Evolutionary conservation across 2,329 filamentous ascomycete genomes (phyloP).

Genomic region (Hypoxylon sp.): DNA sequence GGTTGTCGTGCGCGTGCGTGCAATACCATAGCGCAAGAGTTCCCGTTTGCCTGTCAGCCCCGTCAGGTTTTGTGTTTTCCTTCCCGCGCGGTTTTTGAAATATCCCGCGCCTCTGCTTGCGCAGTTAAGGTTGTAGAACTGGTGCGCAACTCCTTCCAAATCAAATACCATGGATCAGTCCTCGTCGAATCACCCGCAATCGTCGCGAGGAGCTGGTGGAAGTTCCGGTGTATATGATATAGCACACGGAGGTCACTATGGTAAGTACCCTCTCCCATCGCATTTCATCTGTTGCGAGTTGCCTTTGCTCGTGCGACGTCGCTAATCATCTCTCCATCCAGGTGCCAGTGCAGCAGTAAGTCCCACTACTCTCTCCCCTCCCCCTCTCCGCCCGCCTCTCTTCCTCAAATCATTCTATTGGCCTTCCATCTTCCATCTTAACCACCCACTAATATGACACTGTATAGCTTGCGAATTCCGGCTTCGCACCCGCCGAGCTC

Average conservation of each 20-base stretch:
- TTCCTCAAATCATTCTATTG: slow-evolving; percentile 34
- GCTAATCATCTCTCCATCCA: slow-evolving; percentile 53
- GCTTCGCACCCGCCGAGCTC: slow-evolving; percentile 90
- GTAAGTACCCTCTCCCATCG: slow-evolving; percentile 61
- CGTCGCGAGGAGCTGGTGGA: slow-evolving; percentile 51
- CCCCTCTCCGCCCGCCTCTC: slow-evolving; percentile 16
- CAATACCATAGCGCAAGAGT: slow-evolving; percentile 41
- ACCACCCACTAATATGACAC: slow-evolving; percentile 37
- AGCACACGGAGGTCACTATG: slow-evolving; percentile 81
- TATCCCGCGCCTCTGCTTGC: slow-evolving; percentile 35
- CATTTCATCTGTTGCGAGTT: slow-evolving; percentile 44
- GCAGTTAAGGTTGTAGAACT: slow-evolving; percentile 34
- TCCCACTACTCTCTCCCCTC: slow-evolving; percentile 41
- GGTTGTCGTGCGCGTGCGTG: slow-evolving; percentile 34
- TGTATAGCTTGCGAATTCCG: slow-evolving; percentile 82
- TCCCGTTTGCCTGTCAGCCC: slow-evolving; percentile 37
- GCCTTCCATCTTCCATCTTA: slow-evolving; percentile 6
- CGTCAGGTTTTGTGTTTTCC: slow-evolving; percentile 23
- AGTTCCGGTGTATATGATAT: slow-evolving; percentile 72
- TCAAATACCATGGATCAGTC: slow-evolving; percentile 65
- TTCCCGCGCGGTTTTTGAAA: slow-evolving; percentile 38
- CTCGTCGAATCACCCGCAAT: slow-evolving; percentile 68
- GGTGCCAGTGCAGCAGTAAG: slow-evolving; percentile 63
- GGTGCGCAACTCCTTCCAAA: slow-evolving; percentile 35
- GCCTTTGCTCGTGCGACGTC: slow-evolving; percentile 50